A percentile compares a stretch with the other conserved stretches of the same genome.
phyloP scores from a whole-genome alignment of 1,284 basidiomycete species.

The Melampsora larici-populina region DNA sequence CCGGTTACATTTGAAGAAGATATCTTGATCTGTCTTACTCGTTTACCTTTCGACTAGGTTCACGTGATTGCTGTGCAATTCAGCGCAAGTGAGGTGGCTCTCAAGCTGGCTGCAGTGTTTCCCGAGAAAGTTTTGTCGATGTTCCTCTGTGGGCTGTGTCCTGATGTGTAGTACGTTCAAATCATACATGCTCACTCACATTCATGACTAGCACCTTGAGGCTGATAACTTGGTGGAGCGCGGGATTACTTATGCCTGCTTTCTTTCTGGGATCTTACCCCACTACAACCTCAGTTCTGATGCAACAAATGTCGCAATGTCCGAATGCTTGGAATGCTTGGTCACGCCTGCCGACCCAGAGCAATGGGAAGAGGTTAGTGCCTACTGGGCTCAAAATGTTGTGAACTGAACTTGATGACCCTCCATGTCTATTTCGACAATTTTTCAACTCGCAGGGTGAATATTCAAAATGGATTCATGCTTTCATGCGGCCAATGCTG shows the following conservation, averaged over 20 bases:
- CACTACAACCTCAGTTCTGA: background rate
- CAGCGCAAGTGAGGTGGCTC: conserved; percentile 2
- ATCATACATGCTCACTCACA: too few species aligned
- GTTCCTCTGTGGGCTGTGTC: background rate
- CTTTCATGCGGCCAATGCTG: too few species aligned
- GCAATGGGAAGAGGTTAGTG: conserved; percentile 1
- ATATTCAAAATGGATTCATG: background rate
- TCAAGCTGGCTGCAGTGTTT: background rate
- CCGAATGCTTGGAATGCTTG: background rate
- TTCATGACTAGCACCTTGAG: too few species aligned
- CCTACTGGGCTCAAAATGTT: too few species aligned
- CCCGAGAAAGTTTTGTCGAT: background rate
- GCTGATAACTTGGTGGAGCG: too few species aligned
- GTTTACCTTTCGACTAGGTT: background rate
- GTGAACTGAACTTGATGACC: too few species aligned
- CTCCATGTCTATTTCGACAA: too few species aligned
- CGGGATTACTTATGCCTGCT: too few species aligned
- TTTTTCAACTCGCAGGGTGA: background rate
- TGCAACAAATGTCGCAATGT: background rate
- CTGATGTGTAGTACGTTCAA: background rate
- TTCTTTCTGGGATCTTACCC: too few species aligned
- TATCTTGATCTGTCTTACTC: too few species aligned
- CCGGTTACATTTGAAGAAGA: too few species aligned
- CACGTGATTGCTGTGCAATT: conserved; percentile 2
- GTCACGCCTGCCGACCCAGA: background rate